Percentiles rank a stretch among this genome's conserved stretches.
Evolutionary conservation across 257 asterid genomes (phyloP).

Genomic region (Sherardia arvensis): DNA sequence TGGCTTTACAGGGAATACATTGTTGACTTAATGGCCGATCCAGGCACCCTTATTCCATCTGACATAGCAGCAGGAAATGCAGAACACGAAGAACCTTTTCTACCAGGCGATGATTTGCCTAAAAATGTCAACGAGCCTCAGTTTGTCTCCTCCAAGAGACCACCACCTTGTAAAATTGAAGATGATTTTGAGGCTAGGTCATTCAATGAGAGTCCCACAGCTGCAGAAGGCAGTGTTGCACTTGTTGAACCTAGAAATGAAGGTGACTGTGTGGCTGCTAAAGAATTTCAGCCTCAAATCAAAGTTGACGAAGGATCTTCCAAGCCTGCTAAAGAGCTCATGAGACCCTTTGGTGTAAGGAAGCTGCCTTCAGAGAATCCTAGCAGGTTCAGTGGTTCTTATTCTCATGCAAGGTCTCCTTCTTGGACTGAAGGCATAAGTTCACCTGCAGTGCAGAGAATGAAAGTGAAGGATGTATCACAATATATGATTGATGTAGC

Average conservation of each 20-base stretch:
- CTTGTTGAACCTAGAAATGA: constrained; percentile 22
- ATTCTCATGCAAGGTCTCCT: constrained; percentile 79
- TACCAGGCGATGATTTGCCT: constrained; percentile 18
- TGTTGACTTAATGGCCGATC: constrained; percentile 95
- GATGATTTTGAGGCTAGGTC: constrained; percentile 22
- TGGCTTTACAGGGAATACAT: constrained; percentile 75
- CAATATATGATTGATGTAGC: constrained; percentile 95
- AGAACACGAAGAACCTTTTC: constrained; percentile 27
- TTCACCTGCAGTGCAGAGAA: constrained; percentile 75
- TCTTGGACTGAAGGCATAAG: constrained; percentile 99
- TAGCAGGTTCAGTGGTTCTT: constrained; percentile 40
- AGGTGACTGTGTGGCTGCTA: constrained; percentile 20
- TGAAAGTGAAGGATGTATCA: constrained; percentile 86
- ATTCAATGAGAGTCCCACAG: constrained; percentile 25
- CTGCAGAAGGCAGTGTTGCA: constrained; percentile 19
- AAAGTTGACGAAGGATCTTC: constrained; percentile 24
- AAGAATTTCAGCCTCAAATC: constrained; percentile 18
- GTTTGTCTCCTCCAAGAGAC: constrained; percentile 33
- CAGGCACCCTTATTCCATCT: constrained; percentile 94
- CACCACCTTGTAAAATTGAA: constrained; percentile 28
- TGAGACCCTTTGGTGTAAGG: constrained; percentile 26
- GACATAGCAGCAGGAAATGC: constrained; percentile 51
- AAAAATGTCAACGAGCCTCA: constrained; percentile 29
- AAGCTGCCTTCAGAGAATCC: constrained; percentile 31
- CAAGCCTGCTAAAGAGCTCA: constrained; percentile 21